A percentile compares a stretch with the other conserved stretches of the same genome.
phyloP scores from a whole-genome alignment of 78 protist species.

The Dictyostelium intermedium region DNA sequence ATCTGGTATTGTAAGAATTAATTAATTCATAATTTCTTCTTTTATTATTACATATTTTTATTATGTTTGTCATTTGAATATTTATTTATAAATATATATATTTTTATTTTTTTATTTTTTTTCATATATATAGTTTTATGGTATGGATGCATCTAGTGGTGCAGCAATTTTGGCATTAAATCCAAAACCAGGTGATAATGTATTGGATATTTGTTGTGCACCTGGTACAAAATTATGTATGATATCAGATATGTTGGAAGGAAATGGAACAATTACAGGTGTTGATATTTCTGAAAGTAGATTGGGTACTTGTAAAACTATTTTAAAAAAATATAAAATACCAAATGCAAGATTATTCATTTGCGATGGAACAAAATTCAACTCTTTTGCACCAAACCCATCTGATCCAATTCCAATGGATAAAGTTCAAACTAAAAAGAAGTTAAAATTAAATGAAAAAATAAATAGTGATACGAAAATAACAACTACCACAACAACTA shows the following conservation, averaged over 20 bases:
- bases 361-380: constrained; percentile 58
- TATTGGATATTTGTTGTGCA: constrained; percentile 89
- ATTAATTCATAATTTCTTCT: not conserved
- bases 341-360: constrained; percentile 63
- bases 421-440: not conserved
- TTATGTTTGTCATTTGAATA: no score
- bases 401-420: constrained; percentile 39
- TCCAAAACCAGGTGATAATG: constrained; percentile 65
- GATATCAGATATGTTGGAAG: constrained; percentile 69
- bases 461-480: not conserved
- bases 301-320: constrained; percentile 62
- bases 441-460: not conserved
- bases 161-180: constrained; percentile 81
- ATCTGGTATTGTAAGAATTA: not conserved
- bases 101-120: not conserved
- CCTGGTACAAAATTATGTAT: constrained; percentile 85
- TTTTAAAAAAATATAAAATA: constrained; percentile 62
- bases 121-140: constrained; percentile 38
- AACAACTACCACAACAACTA: no score
- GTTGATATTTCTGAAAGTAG: constrained; percentile 32
- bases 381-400: constrained; percentile 46
- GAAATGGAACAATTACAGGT: constrained; percentile 69
- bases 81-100: no score
- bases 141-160: constrained; percentile 84
- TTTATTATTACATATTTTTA: not conserved